A percentile compares a stretch with the other conserved stretches of the same genome.
These are phyloP conservation scores for Themeda triandra DNA, from an alignment of 176 grass and related monocot genomes.

Conservation along the genomic window DNA sequence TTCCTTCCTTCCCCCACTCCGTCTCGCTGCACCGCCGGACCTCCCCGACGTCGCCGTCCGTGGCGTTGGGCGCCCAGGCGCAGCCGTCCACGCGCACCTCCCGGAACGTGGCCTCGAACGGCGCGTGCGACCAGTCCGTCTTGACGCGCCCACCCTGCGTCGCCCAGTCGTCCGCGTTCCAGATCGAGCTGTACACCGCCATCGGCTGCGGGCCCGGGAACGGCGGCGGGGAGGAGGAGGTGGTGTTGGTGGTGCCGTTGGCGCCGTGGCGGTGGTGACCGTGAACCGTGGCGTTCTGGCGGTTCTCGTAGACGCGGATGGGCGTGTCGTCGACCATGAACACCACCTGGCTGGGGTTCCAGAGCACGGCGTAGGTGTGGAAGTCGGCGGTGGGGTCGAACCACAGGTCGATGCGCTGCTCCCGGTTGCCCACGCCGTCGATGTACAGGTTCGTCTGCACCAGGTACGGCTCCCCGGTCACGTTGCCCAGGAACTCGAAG, in stretches of 20 bases:
- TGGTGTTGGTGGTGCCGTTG: not conserved
- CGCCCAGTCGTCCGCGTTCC: slow-evolving; percentile 99
- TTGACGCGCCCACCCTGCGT: slow-evolving; percentile 92
- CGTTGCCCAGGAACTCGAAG: slow-evolving; percentile 95
- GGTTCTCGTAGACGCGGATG: slow-evolving; percentile 83
- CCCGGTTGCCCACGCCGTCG: slow-evolving; percentile 78
- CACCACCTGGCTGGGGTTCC: slow-evolving; percentile 88
- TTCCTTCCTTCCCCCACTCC: slow-evolving; percentile 69
- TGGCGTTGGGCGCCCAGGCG: slow-evolving; percentile 46
- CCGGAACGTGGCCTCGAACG: slow-evolving; percentile 70
- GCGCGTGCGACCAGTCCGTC: slow-evolving; percentile 97
- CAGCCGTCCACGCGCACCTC: slow-evolving; percentile 79
- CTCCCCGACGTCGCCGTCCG: slow-evolving; percentile 43
- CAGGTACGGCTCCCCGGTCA: slow-evolving; percentile 82
- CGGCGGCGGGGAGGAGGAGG: not conserved
- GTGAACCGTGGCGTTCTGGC: not conserved
- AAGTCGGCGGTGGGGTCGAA: slow-evolving; percentile 75
- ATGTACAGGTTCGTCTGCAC: slow-evolving; percentile 99
- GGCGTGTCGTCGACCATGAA: slow-evolving; percentile 94
- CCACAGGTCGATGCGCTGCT: slow-evolving; percentile 98
- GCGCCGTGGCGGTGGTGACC: slow-evolving; percentile 10
- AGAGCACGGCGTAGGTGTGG: slow-evolving; percentile 64
- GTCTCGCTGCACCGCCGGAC: slow-evolving; percentile 57
- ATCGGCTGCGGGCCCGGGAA: slow-evolving; percentile 86
- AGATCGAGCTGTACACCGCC: slow-evolving; percentile 94